Conservation (phyloP, 106 monocot genomes). For the Apostasia shenzhenica region DNA sequence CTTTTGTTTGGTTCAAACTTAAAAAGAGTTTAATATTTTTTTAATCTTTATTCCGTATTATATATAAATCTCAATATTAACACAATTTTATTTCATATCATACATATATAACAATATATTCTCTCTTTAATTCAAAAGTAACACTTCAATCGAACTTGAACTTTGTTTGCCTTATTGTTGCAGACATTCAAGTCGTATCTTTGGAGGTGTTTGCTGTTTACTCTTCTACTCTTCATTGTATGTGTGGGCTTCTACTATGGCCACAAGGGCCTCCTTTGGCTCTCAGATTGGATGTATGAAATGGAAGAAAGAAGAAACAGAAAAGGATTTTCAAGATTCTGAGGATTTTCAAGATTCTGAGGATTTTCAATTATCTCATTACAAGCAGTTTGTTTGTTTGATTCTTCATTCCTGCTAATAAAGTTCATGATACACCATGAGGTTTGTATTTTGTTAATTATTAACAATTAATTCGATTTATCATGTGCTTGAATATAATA, state of each 20-base stretch:
- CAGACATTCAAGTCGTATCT: constrained; percentile 44
- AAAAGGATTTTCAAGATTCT: constrained; percentile 29
- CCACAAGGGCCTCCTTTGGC: constrained; percentile 60
- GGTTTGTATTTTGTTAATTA: no score
- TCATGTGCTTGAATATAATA: no score
- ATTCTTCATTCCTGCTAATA: no score
- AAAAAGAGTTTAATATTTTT: neutral
- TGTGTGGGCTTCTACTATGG: constrained; percentile 31
- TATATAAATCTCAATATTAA: neutral
- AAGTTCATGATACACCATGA: no score
- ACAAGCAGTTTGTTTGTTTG: no score
- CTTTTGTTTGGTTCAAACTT: no score
- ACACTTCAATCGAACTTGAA: neutral
- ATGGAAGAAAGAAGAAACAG: constrained; percentile 28
- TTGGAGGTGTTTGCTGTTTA: constrained; percentile 20
- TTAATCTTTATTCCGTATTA: neutral
- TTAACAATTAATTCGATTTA: no score
- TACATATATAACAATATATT: no score
- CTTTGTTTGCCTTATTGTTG: neutral
- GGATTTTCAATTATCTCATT: no score
- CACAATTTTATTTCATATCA: no score
- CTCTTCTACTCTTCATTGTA: constrained; percentile 16
- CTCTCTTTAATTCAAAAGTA: neutral
- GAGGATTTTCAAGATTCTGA: constrained; percentile 9
- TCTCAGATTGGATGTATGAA: constrained; percentile 90